phyloP scores from a whole-genome alignment of 305 asterid genomes.

The Euphrasia arctica region DNA sequence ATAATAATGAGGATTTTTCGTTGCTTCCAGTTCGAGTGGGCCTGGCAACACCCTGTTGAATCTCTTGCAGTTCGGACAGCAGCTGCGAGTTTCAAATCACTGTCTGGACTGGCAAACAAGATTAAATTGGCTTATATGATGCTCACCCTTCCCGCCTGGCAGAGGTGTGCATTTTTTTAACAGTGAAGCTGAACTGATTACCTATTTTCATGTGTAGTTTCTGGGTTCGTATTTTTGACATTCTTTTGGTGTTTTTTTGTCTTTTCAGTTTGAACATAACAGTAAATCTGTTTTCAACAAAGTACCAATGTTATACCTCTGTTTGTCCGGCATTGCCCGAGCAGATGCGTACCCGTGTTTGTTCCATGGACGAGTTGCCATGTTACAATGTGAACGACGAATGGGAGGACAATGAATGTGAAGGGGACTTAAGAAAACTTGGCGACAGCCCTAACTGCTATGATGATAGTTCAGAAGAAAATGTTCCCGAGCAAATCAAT shows the following conservation, averaged over 20 bases:
- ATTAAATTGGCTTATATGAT: constrained; percentile 74
- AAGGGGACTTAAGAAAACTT: constrained; percentile 6
- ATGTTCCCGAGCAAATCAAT: constrained; percentile 17
- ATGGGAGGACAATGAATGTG: constrained; percentile 30
- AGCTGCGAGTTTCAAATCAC: constrained; percentile 67
- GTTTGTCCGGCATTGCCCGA: constrained; percentile 67
- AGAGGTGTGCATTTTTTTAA: constrained; percentile 41
- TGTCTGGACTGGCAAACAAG: constrained; percentile 77
- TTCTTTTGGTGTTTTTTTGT: constrained; percentile 1
- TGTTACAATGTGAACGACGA: constrained; percentile 55
- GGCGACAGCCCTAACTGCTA: constrained; percentile 12
- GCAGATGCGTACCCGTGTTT: constrained; percentile 57
- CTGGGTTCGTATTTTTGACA: not conserved
- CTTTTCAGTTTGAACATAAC: constrained; percentile 68
- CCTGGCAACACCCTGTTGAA: constrained; percentile 94
- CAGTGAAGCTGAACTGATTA: not conserved
- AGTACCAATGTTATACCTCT: constrained; percentile 52
- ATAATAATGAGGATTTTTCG: not conserved
- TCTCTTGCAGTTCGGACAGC: constrained; percentile 79
- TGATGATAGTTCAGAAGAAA: constrained; percentile 22
- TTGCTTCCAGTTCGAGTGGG: constrained; percentile 87
- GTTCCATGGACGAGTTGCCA: constrained; percentile 80
- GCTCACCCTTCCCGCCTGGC: constrained; percentile 91
- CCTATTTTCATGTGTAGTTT: not conserved
- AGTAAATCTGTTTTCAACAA: constrained; percentile 83